Percentiles rank a stretch among this genome's conserved stretches.
These are phyloP conservation scores for Cyberlindnera samutprakarnensis DNA, from an alignment of 805 yeast genomes.

Conservation along the genomic window DNA sequence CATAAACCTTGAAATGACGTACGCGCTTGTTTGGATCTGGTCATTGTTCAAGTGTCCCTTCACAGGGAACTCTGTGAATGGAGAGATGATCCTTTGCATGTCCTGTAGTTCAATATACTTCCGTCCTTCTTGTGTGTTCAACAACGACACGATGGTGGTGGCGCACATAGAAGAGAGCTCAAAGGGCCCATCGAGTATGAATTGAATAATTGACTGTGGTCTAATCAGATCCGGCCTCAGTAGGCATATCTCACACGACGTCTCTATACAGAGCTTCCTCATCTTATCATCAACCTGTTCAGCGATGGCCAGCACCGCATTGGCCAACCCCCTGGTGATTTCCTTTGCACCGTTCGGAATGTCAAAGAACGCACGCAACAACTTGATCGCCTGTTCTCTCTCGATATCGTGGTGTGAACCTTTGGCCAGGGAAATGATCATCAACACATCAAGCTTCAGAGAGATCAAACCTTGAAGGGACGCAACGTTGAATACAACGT, in stretches of 20 bases:
- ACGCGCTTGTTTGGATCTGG: slow-evolving; percentile 52
- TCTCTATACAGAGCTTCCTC: slow-evolving; percentile 42
- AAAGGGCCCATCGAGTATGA: slow-evolving; percentile 47
- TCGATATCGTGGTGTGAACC: slow-evolving; percentile 50
- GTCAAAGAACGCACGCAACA: slow-evolving; percentile 55
- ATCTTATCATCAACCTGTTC: slow-evolving; percentile 48
- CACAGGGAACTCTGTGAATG: slow-evolving; percentile 59
- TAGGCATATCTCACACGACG: slow-evolving; percentile 43
- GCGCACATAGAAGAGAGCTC: slow-evolving; percentile 36
- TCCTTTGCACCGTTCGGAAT: slow-evolving; percentile 44
- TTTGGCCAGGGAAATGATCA: slow-evolving; percentile 58
- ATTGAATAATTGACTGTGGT: slow-evolving; percentile 35
- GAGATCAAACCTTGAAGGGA: slow-evolving; percentile 48
- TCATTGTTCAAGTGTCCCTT: slow-evolving; percentile 41
- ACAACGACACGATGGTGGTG: slow-evolving; percentile 42
- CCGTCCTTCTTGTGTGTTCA: slow-evolving; percentile 51
- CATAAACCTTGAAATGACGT: slow-evolving; percentile 50
- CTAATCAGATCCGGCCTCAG: slow-evolving; percentile 35
- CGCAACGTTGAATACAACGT: slow-evolving; percentile 46
- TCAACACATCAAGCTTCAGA: slow-evolving; percentile 51
- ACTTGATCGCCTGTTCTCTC: slow-evolving; percentile 68
- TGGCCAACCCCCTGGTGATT: slow-evolving; percentile 54
- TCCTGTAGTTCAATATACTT: slow-evolving; percentile 50
- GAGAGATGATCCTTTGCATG: slow-evolving; percentile 52
- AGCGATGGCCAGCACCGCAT: slow-evolving; percentile 57